Conservation (phyloP, 1,139 yeast species). For the Geotrichum bryndzae region DNA sequence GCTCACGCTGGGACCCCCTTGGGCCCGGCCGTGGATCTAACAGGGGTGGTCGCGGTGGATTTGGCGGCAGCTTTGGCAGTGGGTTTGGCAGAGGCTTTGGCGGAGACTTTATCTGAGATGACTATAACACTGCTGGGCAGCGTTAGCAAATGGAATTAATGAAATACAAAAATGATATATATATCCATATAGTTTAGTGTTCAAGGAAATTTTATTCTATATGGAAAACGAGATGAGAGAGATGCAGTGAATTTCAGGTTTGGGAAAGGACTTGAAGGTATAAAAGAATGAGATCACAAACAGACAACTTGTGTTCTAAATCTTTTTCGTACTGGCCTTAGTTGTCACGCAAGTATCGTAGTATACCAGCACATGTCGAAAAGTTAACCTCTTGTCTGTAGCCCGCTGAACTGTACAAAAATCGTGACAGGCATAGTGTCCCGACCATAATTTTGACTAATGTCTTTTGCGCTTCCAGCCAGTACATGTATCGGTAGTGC, state of each 20-base stretch:
- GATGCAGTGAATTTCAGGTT: neutral
- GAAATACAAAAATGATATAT: neutral
- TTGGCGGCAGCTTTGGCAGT: conserved; percentile 10
- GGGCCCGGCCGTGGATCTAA: conserved; percentile 10
- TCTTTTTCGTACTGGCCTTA: too few species aligned
- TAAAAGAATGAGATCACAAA: too few species aligned
- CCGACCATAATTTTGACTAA: neutral
- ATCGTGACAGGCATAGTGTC: neutral
- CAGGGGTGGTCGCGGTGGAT: conserved; percentile 8
- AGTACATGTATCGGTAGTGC: neutral
- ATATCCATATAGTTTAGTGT: neutral
- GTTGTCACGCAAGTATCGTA: neutral
- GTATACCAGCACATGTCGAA: neutral
- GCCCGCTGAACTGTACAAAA: neutral
- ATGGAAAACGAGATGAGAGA: neutral
- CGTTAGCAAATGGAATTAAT: neutral
- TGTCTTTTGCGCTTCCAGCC: neutral
- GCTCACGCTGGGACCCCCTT: conserved; percentile 15
- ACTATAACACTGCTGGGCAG: neutral
- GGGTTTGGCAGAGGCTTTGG: conserved; percentile 12
- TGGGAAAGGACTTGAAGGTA: neutral
- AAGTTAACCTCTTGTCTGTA: neutral
- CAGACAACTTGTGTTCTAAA: too few species aligned
- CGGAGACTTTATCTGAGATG: neutral
- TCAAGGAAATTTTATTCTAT: neutral